A percentile compares a stretch with the other conserved stretches of the same genome.
Conservation (phyloP, 192 early-diverging fungal genomes). For the Gonapodya prolifera region DNA sequence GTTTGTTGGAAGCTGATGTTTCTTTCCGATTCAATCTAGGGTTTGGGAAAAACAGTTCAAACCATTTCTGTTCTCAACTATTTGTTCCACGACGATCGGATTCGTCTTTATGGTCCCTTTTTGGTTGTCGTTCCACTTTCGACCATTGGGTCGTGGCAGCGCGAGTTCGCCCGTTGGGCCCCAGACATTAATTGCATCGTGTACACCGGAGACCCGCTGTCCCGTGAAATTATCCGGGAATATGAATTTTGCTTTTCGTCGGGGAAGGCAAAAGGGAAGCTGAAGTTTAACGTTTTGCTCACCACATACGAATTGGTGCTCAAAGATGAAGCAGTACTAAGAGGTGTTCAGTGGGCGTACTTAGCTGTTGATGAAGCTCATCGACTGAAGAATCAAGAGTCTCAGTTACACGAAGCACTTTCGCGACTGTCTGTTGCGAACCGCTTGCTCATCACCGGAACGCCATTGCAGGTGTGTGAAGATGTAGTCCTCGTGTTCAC, state of each 20-base stretch:
- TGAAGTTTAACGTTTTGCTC: constrained; percentile 85
- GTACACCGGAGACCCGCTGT: constrained; percentile 75
- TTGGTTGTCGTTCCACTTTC: constrained; percentile 94
- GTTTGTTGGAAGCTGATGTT: constrained; percentile 2
- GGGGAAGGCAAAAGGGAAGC: constrained; percentile 17
- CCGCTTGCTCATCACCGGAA: constrained; percentile 91
- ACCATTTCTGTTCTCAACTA: constrained; percentile 87
- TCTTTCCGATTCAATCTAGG: constrained; percentile 20
- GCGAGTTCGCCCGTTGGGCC: constrained; percentile 92
- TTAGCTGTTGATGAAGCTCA: constrained; percentile 97
- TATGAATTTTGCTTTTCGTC: constrained; percentile 73
- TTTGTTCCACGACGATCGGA: constrained; percentile 65
- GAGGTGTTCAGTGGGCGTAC: constrained; percentile 79
- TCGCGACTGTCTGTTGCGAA: constrained; percentile 38
- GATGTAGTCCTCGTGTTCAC: neutral
- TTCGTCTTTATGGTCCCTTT: constrained; percentile 73
- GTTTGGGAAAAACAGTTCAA: constrained; percentile 94
- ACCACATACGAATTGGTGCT: constrained; percentile 94
- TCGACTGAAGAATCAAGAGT: constrained; percentile 88
- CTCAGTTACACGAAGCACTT: constrained; percentile 86
- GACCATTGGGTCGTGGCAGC: constrained; percentile 87
- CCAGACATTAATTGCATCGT: constrained; percentile 83
- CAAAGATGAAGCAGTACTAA: constrained; percentile 73
- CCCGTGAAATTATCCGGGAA: constrained; percentile 80
- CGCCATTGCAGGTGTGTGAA: constrained; percentile 50